Conservation (phyloP, 441 rosid genomes). For the Gossypium laxum region DNA sequence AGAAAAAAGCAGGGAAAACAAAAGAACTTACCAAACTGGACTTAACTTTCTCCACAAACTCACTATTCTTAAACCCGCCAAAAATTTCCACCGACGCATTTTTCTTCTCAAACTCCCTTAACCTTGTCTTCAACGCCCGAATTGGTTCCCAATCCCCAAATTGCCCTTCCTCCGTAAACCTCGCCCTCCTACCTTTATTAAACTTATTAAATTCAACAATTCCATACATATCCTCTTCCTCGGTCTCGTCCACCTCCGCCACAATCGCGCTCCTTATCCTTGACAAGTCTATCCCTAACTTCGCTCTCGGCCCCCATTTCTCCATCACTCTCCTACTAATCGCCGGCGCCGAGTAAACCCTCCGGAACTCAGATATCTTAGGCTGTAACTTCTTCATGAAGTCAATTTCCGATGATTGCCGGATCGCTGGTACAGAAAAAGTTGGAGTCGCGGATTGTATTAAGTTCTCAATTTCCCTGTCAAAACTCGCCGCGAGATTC, state of each 20-base stretch:
- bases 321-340: slow-evolving; percentile 73
- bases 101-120: slow-evolving; percentile 72
- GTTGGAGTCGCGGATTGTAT: slow-evolving; percentile 52
- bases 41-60: slow-evolving; percentile 71
- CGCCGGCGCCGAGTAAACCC: slow-evolving; percentile 90
- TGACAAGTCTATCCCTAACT: slow-evolving; percentile 64
- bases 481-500: slow-evolving; percentile 71
- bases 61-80: slow-evolving; percentile 58
- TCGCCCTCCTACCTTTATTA: slow-evolving; percentile 18
- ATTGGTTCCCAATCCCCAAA: slow-evolving; percentile 71
- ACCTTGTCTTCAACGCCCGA: slow-evolving; percentile 48
- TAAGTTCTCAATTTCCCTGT: slow-evolving; percentile 77
- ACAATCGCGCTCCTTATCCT: slow-evolving; percentile 70
- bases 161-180: slow-evolving; percentile 38
- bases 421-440: slow-evolving; percentile 38
- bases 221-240: slow-evolving; percentile 27
- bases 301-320: slow-evolving; percentile 75
- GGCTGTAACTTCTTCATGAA: slow-evolving; percentile 83
- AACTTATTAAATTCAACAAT: slow-evolving; percentile 33
- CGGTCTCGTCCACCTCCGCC: slow-evolving; percentile 41
- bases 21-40: slow-evolving; percentile 59
- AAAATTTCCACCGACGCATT: slow-evolving; percentile 43
- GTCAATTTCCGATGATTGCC: slow-evolving; percentile 48
- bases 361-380: slow-evolving; percentile 69
- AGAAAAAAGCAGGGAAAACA: background rate